Evolutionary conservation across 139 green algal species (phyloP).

Genomic region (Coelastrella sp.): DNA sequence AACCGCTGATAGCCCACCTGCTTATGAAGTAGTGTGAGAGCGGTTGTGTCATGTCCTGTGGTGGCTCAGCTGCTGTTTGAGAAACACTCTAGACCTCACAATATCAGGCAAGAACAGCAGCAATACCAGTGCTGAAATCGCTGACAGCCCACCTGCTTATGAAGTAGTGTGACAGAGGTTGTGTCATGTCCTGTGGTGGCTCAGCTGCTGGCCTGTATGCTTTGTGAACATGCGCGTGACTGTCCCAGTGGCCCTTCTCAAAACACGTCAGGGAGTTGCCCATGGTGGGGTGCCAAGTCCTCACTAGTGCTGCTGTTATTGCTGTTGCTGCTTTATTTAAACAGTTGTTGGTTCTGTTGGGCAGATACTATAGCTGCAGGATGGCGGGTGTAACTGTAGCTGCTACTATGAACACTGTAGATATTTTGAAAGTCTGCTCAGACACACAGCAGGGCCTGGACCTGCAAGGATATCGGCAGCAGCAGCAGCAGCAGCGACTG

Average conservation of each 20-base stretch:
- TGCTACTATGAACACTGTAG: too few relatives aligned
- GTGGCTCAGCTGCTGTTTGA: background rate
- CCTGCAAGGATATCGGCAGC: background rate
- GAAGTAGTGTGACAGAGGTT: constrained; percentile 44
- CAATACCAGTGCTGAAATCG: too few relatives aligned
- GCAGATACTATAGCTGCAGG: background rate
- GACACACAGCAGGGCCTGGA: background rate
- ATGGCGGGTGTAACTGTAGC: background rate
- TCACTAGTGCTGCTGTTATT: background rate
- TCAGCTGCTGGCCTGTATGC: background rate
- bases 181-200: constrained; percentile 32
- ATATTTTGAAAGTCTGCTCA: too few relatives aligned
- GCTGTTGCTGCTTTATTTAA: background rate
- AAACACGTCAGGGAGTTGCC: constrained; percentile 17
- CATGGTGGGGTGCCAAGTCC: background rate
- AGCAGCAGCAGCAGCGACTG: background rate
- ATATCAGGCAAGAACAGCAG: too few relatives aligned
- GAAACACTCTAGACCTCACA: too few relatives aligned
- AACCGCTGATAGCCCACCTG: too few relatives aligned
- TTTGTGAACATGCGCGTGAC: background rate
- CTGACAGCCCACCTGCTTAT: constrained; percentile 23
- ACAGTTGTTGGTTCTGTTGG: background rate
- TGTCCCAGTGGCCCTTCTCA: constrained; percentile 27
- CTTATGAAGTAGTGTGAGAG: too few relatives aligned
- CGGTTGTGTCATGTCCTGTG: too few relatives aligned